Percentiles rank a stretch among this genome's conserved stretches.
phyloP scores from a whole-genome alignment of 23 red algal species.

The Gracilariopsis chorda region DNA sequence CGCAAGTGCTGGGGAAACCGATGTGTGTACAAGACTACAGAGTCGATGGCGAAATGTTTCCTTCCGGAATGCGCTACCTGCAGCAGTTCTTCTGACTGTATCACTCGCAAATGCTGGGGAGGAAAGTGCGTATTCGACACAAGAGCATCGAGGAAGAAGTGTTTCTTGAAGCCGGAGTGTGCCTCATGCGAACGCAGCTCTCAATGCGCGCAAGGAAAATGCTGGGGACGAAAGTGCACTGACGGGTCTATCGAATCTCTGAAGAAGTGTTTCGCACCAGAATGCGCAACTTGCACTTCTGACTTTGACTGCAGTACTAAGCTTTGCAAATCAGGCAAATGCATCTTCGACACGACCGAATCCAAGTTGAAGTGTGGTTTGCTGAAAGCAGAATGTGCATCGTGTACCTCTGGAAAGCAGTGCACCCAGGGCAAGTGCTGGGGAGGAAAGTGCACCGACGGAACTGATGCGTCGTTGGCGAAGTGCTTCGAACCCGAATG shows the following conservation, averaged over 20 bases:
- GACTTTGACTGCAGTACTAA: not conserved
- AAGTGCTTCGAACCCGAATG: not conserved
- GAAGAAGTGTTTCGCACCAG: not conserved
- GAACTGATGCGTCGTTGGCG: not conserved
- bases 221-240: not conserved
- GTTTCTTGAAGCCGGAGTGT: not conserved
- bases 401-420: not conserved
- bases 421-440: slow-evolving; percentile 6
- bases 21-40: not conserved
- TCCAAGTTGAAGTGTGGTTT: not conserved
- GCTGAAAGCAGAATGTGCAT: not conserved
- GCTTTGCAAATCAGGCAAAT: not conserved
- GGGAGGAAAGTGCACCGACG: not conserved
- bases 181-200: not conserved
- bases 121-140: not conserved
- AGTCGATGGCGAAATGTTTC: not conserved
- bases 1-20: not conserved
- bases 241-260: not conserved
- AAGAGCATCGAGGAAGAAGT: not conserved
- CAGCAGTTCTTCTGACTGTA: not conserved
- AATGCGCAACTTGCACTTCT: not conserved
- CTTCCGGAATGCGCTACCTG: not conserved
- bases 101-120: slow-evolving; percentile 3
- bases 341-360: not conserved
- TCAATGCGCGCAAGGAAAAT: not conserved